Base-by-base conservation (phyloP, 108 stramenopile species). In the Cyclostephanos tholiformis region DNA sequence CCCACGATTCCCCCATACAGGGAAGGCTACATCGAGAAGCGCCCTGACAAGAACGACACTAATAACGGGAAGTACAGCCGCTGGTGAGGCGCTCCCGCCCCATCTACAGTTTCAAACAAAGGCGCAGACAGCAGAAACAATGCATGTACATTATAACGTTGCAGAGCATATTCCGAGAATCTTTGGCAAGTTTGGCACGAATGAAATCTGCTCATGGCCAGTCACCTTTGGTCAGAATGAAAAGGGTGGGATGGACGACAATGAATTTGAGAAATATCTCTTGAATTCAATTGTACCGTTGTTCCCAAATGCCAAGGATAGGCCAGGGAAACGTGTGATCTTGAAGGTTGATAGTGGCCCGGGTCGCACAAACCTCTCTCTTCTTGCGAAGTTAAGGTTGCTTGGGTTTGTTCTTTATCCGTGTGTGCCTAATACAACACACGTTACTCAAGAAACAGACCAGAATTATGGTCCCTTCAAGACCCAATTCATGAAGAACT, bases 171-270 rank as follows among this genome's bases (percentile, higher is more conserved):
- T 58, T 5, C 56, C 39, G 2, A 8, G 5, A 30, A 41, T 70
- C 5, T 39, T 6, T 0, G 59, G 59, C 1, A 61, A 61, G 44
- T 71, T 71, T 71, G 71, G 71, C 30, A 2, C 5, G 0, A 29
- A 26, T 1, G 48, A 61, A n/a, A 26, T 6, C 12, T 11, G 26
- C 26, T 8, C 5, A 12, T 59, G n/a, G 29, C 61, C 49, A 3
- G 27, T 26, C 56, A 66, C 73, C 0, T 66, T 67, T 67, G 73
- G 55, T 8, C 29, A 48, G 39, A 74, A 74, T 67, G 55, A 66
- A 16, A 74, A 74, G 57, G 63, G 73, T 5, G 73, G 73, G 2
- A 74, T 74, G 73, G 63, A 66, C 41, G 17, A 12, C 6, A 4
- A 35, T 2, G 41, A 46, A 16, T 74, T 74, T 53, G 41, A 59